A percentile compares a stretch with the other conserved stretches of the same genome.
These are phyloP conservation scores for Abrus pulchellus DNA, from an alignment of 306 rosid species.

Conservation along the genomic window DNA sequence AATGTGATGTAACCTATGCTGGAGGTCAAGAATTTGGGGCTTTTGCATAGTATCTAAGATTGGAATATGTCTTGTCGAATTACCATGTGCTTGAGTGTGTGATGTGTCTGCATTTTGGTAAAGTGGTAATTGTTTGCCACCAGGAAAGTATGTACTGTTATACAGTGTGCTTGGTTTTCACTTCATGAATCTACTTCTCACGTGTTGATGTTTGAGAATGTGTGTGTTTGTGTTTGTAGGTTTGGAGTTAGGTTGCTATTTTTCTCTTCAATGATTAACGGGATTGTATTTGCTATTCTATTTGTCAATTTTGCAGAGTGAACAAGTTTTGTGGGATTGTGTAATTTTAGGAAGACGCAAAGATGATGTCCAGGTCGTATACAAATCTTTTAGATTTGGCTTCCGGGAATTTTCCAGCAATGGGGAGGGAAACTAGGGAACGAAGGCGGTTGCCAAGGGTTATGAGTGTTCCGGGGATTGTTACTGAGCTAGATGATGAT, in stretches of 20 bases:
- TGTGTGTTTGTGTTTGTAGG: constrained; percentile 8
- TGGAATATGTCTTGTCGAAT: constrained; percentile 44
- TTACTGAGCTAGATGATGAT: constrained; percentile 74
- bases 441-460: constrained; percentile 71
- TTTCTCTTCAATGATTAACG: constrained; percentile 21
- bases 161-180: constrained; percentile 41
- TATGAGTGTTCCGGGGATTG: constrained; percentile 71
- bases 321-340: constrained; percentile 48
- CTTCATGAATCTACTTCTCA: constrained; percentile 30
- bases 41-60: constrained; percentile 52
- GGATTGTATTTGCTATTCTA: constrained; percentile 13
- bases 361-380: constrained; percentile 83
- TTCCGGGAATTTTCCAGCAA: constrained; percentile 76
- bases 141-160: not conserved
- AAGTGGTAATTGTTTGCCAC: constrained; percentile 23
- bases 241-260: constrained; percentile 41
- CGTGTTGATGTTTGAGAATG: constrained; percentile 29
- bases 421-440: constrained; percentile 57
- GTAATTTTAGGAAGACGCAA: constrained; percentile 45
- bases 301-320: constrained; percentile 46
- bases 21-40: constrained; percentile 59
- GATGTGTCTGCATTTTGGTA: constrained; percentile 47
- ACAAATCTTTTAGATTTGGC: constrained; percentile 86
- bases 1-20: constrained; percentile 48
- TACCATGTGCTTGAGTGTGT: constrained; percentile 16